Conservation (phyloP, 2,329 filamentous ascomycete species). For the Talaromyces piceae region DNA sequence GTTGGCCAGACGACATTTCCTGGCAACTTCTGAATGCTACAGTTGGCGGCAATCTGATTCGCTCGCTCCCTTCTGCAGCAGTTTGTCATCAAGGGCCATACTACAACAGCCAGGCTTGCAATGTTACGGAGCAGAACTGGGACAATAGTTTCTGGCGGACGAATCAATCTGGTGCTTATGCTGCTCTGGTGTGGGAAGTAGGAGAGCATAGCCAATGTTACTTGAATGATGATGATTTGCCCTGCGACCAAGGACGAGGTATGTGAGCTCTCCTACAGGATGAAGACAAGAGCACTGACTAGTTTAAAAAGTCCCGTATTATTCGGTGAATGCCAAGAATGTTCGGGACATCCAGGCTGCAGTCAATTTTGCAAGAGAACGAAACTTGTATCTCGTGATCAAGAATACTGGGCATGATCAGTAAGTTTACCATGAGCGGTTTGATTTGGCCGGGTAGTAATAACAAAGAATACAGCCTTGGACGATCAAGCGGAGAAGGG, state of each 20-base stretch:
- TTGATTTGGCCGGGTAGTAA: background rate
- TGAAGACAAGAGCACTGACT: background rate
- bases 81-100: background rate
- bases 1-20: background rate
- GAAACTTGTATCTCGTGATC: conserved; percentile 46
- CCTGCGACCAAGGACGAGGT: conserved; percentile 30
- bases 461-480: conserved; percentile 26
- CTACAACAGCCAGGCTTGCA: background rate
- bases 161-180: background rate
- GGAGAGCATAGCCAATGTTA: background rate
- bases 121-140: background rate
- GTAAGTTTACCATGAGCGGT: background rate
- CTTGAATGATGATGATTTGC: background rate
- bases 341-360: conserved; percentile 18
- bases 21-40: conserved; percentile 2
- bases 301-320: conserved; percentile 24
- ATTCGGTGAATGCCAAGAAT: conserved; percentile 28
- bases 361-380: conserved; percentile 35
- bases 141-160: conserved; percentile 1
- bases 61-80: background rate
- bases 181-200: background rate
- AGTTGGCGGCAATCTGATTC: background rate
- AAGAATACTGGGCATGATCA: conserved; percentile 37
- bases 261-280: conserved; percentile 35
- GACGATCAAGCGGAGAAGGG: conserved; percentile 56